Percentiles rank a stretch among this genome's conserved stretches.
phyloP scores from a whole-genome alignment of 2,329 filamentous ascomycete species.

The Epichloe aotearoae region DNA sequence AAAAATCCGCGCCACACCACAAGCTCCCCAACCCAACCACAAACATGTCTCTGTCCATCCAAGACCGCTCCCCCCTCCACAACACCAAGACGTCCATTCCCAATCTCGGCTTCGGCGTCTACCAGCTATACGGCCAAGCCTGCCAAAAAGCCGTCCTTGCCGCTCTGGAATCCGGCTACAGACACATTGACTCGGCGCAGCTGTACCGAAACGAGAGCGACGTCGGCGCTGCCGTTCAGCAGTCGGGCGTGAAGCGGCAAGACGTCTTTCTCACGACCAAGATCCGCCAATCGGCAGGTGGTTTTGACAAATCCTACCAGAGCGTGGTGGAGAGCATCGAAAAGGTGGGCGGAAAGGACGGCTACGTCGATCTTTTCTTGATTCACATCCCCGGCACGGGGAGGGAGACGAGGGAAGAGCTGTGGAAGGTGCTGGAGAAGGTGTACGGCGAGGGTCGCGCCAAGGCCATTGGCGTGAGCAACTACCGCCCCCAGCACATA shows the following conservation, averaged over 20 bases:
- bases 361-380: constrained; percentile 59
- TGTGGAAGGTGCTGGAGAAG: constrained; percentile 55
- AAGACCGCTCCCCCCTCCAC: constrained; percentile 11
- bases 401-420: constrained; percentile 37
- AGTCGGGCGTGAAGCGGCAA: constrained; percentile 39
- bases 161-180: constrained; percentile 45
- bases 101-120: constrained; percentile 59
- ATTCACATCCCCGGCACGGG: constrained; percentile 52
- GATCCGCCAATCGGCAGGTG: constrained; percentile 33
- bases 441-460: constrained; percentile 45
- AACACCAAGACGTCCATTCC: constrained; percentile 34
- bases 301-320: constrained; percentile 44
- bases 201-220: constrained; percentile 54
- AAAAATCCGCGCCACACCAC: background rate
- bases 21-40: background rate
- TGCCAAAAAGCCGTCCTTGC: constrained; percentile 45
- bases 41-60: constrained; percentile 6
- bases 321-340: constrained; percentile 47
- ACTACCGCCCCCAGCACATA: constrained; percentile 54
- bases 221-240: constrained; percentile 49
- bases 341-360: constrained; percentile 41
- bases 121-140: constrained; percentile 39
- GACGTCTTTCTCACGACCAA: constrained; percentile 62
- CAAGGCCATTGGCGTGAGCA: constrained; percentile 58
- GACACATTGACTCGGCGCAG: constrained; percentile 51